Percentiles rank a stretch among this genome's conserved stretches.
These are phyloP conservation scores for Ascochyta rabiei DNA, from an alignment of 2,329 filamentous ascomycete species.

Conservation along the genomic window DNA sequence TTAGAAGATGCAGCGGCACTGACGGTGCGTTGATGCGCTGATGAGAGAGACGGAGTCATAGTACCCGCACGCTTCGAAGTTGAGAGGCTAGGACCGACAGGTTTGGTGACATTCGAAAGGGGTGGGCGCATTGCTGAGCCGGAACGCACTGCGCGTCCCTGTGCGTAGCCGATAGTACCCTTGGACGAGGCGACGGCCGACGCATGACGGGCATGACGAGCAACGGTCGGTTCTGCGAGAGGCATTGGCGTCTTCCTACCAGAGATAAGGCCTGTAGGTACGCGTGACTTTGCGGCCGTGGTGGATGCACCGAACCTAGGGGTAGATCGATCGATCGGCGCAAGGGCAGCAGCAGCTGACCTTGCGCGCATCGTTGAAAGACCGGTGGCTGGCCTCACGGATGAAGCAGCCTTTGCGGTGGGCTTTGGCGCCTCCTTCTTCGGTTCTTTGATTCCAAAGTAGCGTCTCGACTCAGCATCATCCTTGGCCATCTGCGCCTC, in stretches of 20 bases:
- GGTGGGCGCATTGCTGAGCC: constrained; percentile 46
- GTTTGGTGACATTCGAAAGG: constrained; percentile 45
- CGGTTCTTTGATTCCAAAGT: constrained; percentile 34
- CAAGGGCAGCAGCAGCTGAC: constrained; percentile 53
- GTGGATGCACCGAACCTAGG: constrained; percentile 50
- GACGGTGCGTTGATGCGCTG: constrained; percentile 25
- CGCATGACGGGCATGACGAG: constrained; percentile 66
- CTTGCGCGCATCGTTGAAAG: constrained; percentile 62
- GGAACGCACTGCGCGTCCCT: constrained; percentile 66
- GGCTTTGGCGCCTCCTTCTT: constrained; percentile 38
- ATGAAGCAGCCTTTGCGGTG: not conserved
- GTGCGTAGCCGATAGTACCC: constrained; percentile 84
- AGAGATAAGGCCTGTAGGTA: constrained; percentile 40
- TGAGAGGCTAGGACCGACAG: constrained; percentile 30
- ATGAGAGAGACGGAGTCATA: constrained; percentile 24
- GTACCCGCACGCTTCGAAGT: constrained; percentile 17
- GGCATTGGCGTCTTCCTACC: constrained; percentile 50
- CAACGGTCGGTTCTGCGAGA: constrained; percentile 54
- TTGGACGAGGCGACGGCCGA: constrained; percentile 72
- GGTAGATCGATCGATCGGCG: constrained; percentile 30
- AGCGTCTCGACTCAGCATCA: constrained; percentile 56
- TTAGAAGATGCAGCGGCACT: constrained; percentile 21
- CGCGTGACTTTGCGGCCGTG: constrained; percentile 48
- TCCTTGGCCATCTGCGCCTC: constrained; percentile 62
- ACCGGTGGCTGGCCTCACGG: constrained; percentile 29